A percentile compares a stretch with the other conserved stretches of the same genome.
phyloP scores from a whole-genome alignment of 768 basidiomycete genomes.

The Hydnomerulius pinastri region DNA sequence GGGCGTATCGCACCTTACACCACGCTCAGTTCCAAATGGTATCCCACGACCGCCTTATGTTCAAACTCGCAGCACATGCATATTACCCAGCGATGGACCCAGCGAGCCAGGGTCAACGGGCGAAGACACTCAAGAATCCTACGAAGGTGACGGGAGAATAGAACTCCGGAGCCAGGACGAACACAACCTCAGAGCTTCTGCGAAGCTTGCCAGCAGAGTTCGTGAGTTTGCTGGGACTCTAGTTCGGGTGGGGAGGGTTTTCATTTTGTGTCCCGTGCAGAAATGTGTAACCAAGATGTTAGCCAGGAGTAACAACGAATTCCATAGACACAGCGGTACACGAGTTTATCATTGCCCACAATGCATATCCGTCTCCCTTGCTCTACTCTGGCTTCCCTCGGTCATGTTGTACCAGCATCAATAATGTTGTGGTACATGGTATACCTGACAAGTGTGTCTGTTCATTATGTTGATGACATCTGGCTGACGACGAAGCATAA shows the following conservation, averaged over 20 bases:
- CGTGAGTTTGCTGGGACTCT: conserved; percentile 55
- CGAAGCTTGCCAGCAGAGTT: conserved; percentile 55
- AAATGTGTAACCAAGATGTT: background rate
- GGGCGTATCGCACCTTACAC: conserved; percentile 62
- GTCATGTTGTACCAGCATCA: conserved; percentile 68
- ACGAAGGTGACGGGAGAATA: conserved; percentile 39
- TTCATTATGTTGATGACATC: background rate
- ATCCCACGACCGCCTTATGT: conserved; percentile 60
- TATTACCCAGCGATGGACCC: conserved; percentile 3
- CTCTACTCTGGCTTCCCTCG: conserved; percentile 60
- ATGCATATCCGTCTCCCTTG: conserved; percentile 87
- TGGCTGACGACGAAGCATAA: conserved; percentile 32
- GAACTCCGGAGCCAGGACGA: conserved; percentile 57
- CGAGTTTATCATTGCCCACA: conserved; percentile 61
- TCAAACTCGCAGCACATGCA: conserved; percentile 12
- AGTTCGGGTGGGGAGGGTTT: conserved; percentile 44
- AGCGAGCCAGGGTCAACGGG: background rate
- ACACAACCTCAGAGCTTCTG: conserved; percentile 50
- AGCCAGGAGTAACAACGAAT: conserved; percentile 77
- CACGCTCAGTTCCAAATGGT: conserved; percentile 54
- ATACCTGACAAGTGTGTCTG: conserved; percentile 82
- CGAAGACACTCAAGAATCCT: conserved; percentile 6
- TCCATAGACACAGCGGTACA: conserved; percentile 74
- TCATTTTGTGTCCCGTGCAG: background rate
- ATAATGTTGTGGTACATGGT: conserved; percentile 85